These are phyloP conservation scores for Penicillium bovifimosum DNA, from an alignment of 495 filamentous ascomycete species.

Conservation along the genomic window DNA sequence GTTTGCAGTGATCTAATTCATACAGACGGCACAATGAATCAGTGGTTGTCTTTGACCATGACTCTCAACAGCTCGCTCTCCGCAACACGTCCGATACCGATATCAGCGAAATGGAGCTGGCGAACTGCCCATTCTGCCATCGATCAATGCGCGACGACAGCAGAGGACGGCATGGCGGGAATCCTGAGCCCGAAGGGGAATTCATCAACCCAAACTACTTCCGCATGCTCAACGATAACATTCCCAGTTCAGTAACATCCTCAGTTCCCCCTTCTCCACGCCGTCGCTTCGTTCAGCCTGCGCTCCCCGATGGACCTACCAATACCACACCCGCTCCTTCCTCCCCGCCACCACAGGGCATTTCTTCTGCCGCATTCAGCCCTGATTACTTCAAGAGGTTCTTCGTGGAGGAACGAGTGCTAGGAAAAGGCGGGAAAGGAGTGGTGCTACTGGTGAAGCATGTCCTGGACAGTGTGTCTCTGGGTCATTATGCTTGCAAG, in stretches of 20 bases:
- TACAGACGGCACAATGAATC: conserved; percentile 82
- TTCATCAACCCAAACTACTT: conserved; percentile 92
- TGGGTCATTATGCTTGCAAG: conserved; percentile 94
- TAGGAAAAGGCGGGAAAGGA: conserved; percentile 89
- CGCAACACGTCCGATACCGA: conserved; percentile 50
- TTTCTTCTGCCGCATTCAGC: conserved; percentile 79
- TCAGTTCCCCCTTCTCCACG: conserved; percentile 48
- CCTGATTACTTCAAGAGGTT: conserved; percentile 86
- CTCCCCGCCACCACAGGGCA: conserved; percentile 55
- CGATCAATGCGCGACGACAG: conserved; percentile 58
- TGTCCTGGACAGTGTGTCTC: conserved; percentile 76
- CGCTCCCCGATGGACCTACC: conserved; percentile 33
- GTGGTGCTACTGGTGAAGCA: conserved; percentile 90
- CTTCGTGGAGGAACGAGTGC: conserved; percentile 78
- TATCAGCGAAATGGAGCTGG: conserved; percentile 42
- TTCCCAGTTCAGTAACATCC: conserved; percentile 45
- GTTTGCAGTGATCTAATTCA: conserved; percentile 2
- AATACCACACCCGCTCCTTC: conserved; percentile 46
- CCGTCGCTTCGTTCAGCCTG: conserved; percentile 47
- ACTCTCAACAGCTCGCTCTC: conserved; percentile 78
- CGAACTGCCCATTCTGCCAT: conserved; percentile 84
- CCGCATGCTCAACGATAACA: conserved; percentile 72
- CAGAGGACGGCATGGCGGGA: conserved; percentile 30
- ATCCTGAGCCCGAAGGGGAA: conserved; percentile 45
- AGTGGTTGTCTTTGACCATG: conserved; percentile 83